Conservation (phyloP, 352 stramenopile species). For the Nothophytophthora sp. region DNA sequence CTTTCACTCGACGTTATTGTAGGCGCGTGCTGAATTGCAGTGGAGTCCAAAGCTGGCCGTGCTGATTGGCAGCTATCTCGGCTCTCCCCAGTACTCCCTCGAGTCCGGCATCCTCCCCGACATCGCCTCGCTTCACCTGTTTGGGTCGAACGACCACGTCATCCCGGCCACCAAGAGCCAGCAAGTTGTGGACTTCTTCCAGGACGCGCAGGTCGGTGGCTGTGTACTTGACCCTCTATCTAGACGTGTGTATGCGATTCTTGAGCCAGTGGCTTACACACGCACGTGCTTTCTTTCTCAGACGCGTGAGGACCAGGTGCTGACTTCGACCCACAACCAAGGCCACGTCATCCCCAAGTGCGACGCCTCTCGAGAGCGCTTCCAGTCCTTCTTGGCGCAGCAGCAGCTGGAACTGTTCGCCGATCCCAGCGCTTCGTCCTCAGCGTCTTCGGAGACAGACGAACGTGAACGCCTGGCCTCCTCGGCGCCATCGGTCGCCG, state of each 20-base stretch:
- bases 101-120: conserved; percentile 46
- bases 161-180: conserved; percentile 73
- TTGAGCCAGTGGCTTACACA: neutral
- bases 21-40: conserved; percentile 55
- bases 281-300: conserved; percentile 9
- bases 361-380: conserved; percentile 43
- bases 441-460: conserved; percentile 6
- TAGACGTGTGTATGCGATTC: neutral
- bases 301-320: conserved; percentile 43
- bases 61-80: conserved; percentile 75
- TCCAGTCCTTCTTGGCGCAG: conserved; percentile 50
- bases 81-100: conserved; percentile 58
- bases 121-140: conserved; percentile 74
- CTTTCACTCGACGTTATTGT: neutral
- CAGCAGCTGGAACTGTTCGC: conserved; percentile 27
- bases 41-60: conserved; percentile 75
- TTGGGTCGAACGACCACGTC: conserved; percentile 81
- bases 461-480: conserved; percentile 19
- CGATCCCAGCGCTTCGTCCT: conserved; percentile 22
- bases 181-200: conserved; percentile 69
- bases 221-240: neutral
- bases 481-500: conserved; percentile 15
- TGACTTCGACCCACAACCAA: conserved; percentile 68
- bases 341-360: conserved; percentile 84
- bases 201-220: conserved; percentile 41